These are phyloP conservation scores for Colletotrichum graminicola DNA, from an alignment of 2,329 filamentous ascomycete species.

Conservation along the genomic window DNA sequence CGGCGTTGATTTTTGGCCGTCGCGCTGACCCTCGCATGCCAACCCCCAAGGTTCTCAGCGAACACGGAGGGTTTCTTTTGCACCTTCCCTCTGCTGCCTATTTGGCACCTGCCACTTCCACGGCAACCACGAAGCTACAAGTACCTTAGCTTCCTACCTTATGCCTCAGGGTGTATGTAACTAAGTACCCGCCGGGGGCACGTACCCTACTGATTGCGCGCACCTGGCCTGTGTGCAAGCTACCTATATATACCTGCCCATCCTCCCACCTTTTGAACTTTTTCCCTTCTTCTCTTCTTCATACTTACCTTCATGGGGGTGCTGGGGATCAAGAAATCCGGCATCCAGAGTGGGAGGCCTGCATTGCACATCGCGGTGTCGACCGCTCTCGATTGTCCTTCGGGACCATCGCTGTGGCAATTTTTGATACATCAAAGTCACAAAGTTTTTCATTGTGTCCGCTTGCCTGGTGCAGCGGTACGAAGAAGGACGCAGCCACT, in stretches of 20 bases:
- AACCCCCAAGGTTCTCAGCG: neutral
- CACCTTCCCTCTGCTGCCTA: neutral
- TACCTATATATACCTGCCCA: conserved; percentile 49
- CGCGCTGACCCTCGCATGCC: neutral
- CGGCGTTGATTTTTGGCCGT: neutral
- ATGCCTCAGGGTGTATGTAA: neutral
- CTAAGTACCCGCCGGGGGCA: neutral
- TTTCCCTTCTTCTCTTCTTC: conserved; percentile 48
- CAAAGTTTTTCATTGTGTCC: conserved; percentile 43
- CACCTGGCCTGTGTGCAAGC: neutral
- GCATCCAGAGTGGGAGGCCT: conserved; percentile 59
- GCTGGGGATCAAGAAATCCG: conserved; percentile 58
- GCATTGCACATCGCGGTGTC: conserved; percentile 61
- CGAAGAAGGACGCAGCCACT: conserved; percentile 20
- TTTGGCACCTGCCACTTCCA: neutral
- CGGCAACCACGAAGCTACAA: neutral
- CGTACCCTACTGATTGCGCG: conserved; percentile 33
- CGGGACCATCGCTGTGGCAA: conserved; percentile 39
- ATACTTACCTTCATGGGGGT: conserved; percentile 65
- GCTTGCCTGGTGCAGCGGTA: conserved; percentile 42
- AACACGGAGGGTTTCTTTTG: no score
- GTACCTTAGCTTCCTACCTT: neutral
- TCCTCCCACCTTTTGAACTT: conserved; percentile 41
- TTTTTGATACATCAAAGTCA: conserved; percentile 40
- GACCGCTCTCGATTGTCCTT: conserved; percentile 41